phyloP scores from a whole-genome alignment of 2,329 filamentous ascomycete species.

The Curvularia hawaiiensis region DNA sequence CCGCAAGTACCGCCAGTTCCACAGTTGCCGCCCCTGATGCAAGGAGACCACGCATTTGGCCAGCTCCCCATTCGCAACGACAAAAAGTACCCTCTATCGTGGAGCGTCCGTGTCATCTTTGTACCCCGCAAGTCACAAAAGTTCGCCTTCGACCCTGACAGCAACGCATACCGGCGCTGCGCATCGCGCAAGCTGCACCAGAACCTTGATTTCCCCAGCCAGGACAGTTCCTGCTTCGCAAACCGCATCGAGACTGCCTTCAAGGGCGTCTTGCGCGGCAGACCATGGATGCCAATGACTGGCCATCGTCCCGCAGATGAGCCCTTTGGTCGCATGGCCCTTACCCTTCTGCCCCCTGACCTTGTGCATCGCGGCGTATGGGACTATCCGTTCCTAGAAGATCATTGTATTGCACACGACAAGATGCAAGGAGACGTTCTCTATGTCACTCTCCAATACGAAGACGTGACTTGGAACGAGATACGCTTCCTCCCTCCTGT shows the following conservation, averaged over 20 bases:
- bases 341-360: conserved; percentile 42
- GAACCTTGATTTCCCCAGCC: conserved; percentile 44
- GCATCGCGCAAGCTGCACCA: conserved; percentile 48
- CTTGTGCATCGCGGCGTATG: conserved; percentile 43
- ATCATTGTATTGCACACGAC: conserved; percentile 50
- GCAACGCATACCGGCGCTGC: conserved; percentile 46
- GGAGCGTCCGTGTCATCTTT: conserved; percentile 47
- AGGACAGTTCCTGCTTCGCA: conserved; percentile 46
- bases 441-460: conserved; percentile 48
- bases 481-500: conserved; percentile 44
- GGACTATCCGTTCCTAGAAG: conserved; percentile 49
- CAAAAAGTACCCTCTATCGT: conserved; percentile 45
- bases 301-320: conserved; percentile 47
- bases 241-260: conserved; percentile 45
- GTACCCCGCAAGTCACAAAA: conserved; percentile 45
- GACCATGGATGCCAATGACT: conserved; percentile 49
- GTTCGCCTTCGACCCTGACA: conserved; percentile 48
- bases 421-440: conserved; percentile 50
- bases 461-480: conserved; percentile 49
- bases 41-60: conserved; percentile 34
- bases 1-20: conserved; percentile 35
- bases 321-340: conserved; percentile 47
- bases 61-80: conserved; percentile 47
- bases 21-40: conserved; percentile 37
- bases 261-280: conserved; percentile 43